These are phyloP conservation scores for Rhizopus sp. DNA, from an alignment of 371 early-diverging fungal species.

Conservation along the genomic window DNA sequence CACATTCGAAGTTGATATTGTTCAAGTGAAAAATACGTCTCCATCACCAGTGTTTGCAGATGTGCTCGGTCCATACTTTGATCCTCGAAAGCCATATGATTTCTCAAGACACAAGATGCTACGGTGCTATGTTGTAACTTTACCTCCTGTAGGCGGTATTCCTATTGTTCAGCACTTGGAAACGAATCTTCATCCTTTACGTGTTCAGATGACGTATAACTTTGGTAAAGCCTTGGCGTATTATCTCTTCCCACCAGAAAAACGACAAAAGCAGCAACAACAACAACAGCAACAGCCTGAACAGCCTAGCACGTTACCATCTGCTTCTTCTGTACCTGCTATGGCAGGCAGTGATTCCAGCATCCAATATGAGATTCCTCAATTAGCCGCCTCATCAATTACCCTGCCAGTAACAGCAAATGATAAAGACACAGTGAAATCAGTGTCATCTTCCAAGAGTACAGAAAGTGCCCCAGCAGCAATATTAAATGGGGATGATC, in stretches of 20 bases:
- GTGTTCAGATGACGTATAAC: conserved; percentile 79
- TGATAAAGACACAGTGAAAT: background rate
- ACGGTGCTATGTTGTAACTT: conserved; percentile 69
- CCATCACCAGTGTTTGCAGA: conserved; percentile 46
- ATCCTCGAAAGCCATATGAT: conserved; percentile 43
- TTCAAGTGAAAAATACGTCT: conserved; percentile 61
- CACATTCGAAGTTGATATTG: conserved; percentile 69
- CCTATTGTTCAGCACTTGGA: conserved; percentile 86
- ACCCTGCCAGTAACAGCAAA: conserved; percentile 7
- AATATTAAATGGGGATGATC: background rate
- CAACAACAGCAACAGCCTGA: conserved; percentile 7
- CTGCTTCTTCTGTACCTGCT: conserved; percentile 12
- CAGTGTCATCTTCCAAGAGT: background rate
- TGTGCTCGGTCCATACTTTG: conserved; percentile 66
- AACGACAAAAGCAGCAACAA: conserved; percentile 18
- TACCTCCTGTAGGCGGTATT: conserved; percentile 86
- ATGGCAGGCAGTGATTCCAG: background rate
- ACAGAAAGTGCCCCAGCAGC: background rate
- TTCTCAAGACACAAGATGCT: conserved; percentile 82
- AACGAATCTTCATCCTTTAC: conserved; percentile 75
- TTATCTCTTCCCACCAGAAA: conserved; percentile 77
- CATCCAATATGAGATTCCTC: background rate
- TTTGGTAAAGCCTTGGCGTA: conserved; percentile 68
- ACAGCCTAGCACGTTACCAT: background rate
- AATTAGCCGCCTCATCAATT: background rate